A percentile compares a stretch with the other conserved stretches of the same genome.
Evolutionary conservation across 2,329 filamentous ascomycete genomes (phyloP).

Genomic region (Fonsecaea pugnacius): DNA sequence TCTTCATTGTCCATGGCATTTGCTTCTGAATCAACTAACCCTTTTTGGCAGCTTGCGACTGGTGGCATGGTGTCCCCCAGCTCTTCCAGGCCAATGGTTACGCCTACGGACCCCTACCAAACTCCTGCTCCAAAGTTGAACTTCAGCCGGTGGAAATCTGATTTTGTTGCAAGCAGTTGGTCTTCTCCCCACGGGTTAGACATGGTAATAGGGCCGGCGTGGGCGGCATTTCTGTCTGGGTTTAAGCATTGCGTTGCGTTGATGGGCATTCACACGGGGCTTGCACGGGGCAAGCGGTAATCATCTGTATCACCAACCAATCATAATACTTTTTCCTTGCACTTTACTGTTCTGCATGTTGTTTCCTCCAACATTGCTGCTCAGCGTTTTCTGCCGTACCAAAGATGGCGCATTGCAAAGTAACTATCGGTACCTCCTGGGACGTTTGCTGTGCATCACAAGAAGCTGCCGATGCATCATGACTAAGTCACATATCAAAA

Average conservation of each 20-base stretch:
- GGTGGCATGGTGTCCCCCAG: slow-evolving; percentile 35
- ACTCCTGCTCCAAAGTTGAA: slow-evolving; percentile 34
- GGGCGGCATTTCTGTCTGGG: background rate
- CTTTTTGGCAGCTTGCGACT: slow-evolving; percentile 34
- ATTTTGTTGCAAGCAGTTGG: background rate
- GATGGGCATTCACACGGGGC: slow-evolving; percentile 1
- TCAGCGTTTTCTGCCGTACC: background rate
- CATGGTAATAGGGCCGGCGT: background rate
- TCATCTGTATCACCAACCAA: slow-evolving; percentile 17
- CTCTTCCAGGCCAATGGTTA: slow-evolving; percentile 34
- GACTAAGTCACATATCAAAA: background rate
- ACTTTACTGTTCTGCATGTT: background rate
- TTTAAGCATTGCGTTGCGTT: slow-evolving; percentile 12
- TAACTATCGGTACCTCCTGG: background rate
- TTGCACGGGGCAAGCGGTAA: background rate
- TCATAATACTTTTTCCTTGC: slow-evolving; percentile 7
- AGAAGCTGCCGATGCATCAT: background rate
- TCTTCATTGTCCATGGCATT: background rate
- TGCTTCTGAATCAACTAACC: slow-evolving; percentile 15
- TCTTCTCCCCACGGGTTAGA: background rate
- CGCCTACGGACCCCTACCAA: slow-evolving; percentile 26
- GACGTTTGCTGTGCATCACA: background rate
- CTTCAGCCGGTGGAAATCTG: slow-evolving; percentile 33
- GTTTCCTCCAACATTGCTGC: background rate
- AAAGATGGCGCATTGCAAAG: background rate